A percentile compares a stretch with the other conserved stretches of the same genome.
These are phyloP conservation scores for Recurvomyces mirabilis DNA, from an alignment of 495 filamentous ascomycete species.

Conservation along the genomic window DNA sequence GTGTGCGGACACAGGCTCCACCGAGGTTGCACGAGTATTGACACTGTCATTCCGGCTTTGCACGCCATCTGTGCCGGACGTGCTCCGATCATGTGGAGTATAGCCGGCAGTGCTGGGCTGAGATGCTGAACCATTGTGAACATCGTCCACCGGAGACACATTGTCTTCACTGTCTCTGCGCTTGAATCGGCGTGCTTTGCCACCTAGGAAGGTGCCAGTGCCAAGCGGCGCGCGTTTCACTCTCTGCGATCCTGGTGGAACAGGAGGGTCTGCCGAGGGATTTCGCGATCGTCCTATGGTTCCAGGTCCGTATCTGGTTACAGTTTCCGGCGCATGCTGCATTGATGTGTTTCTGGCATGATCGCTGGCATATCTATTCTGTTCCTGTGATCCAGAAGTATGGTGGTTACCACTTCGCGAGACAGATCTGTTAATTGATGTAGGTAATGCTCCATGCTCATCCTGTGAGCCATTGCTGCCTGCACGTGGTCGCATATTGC, in stretches of 20 bases:
- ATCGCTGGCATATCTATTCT: not conserved
- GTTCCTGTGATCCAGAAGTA: not conserved
- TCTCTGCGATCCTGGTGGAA: conserved; percentile 17
- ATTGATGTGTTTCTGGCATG: conserved; percentile 8
- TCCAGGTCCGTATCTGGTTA: conserved; percentile 4
- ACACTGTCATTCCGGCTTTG: conserved; percentile 18
- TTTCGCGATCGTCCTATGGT: conserved; percentile 15
- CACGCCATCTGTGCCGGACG: not conserved
- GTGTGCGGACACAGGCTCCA: conserved; percentile 20
- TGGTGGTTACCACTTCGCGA: conserved; percentile 5
- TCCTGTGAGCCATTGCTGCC: conserved; percentile 19
- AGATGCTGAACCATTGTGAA: conserved; percentile 6
- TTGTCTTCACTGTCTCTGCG: conserved; percentile 24
- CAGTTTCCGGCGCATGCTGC: conserved; percentile 14
- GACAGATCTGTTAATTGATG: conserved; percentile 13
- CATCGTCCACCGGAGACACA: conserved; percentile 19
- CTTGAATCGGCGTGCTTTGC: conserved; percentile 21
- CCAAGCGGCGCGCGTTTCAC: conserved; percentile 19
- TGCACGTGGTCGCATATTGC: conserved; percentile 14
- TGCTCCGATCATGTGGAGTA: conserved; percentile 11
- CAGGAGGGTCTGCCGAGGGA: conserved; percentile 12
- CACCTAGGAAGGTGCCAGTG: conserved; percentile 19
- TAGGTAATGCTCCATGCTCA: conserved; percentile 1
- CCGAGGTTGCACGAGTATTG: conserved; percentile 11
- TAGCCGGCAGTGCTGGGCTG: conserved; percentile 4